phyloP scores from a whole-genome alignment of 345 rosid species.

The Dipteronia dyeriana region DNA sequence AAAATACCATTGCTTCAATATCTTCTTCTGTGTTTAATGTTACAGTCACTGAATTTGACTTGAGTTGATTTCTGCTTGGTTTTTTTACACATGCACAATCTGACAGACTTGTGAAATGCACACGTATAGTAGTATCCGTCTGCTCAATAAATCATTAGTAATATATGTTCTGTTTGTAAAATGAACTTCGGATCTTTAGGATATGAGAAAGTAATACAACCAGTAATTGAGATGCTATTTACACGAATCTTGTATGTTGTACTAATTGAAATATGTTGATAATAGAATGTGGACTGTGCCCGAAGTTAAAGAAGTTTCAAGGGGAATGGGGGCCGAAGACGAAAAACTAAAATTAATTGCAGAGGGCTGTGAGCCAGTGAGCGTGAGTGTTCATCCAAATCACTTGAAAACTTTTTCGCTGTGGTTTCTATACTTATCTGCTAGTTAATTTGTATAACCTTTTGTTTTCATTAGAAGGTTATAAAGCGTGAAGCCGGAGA shows the following conservation, averaged over 20 bases:
- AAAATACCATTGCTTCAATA: not conserved
- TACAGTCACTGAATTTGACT: too few species aligned
- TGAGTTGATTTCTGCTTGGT: too few species aligned
- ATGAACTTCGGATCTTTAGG: not conserved
- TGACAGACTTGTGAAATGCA: too few species aligned
- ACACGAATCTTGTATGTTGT: conserved; percentile 2
- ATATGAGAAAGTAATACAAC: not conserved
- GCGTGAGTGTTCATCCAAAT: conserved; percentile 42
- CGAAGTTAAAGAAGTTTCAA: conserved; percentile 53
- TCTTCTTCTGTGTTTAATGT: too few species aligned
- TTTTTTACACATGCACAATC: not conserved
- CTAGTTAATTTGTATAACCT: conserved; percentile 4
- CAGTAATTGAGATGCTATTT: not conserved
- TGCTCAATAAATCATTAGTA: too few species aligned
- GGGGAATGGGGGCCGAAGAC: conserved; percentile 39
- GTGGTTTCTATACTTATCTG: conserved; percentile 2
- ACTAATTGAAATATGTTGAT: conserved; percentile 20
- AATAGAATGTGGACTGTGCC: conserved; percentile 85
- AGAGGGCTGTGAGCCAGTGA: conserved; percentile 69
- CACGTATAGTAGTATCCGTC: not conserved
- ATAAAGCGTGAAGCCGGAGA: conserved; percentile 56
- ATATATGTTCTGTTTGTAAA: too few species aligned
- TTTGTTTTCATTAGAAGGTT: conserved; percentile 42
- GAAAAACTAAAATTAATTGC: conserved; percentile 59
- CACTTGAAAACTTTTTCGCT: not conserved